A percentile compares a stretch with the other conserved stretches of the same genome.
Conservation (phyloP, 169 alveolate genomes). For the Eimeria sp. region DNA sequence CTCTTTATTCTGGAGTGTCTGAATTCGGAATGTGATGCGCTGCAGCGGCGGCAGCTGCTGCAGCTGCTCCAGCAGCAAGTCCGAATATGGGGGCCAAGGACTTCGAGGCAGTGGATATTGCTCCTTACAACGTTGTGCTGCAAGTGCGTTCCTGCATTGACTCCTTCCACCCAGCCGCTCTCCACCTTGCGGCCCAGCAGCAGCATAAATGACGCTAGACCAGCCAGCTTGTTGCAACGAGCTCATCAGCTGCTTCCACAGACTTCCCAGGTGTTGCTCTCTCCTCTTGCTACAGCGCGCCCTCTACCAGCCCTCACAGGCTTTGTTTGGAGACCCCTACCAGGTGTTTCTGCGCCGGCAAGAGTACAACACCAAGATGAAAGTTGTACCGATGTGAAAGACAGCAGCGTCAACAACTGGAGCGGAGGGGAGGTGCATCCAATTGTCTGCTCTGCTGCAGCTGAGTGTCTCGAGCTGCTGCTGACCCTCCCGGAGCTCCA, state of each 20-base stretch:
- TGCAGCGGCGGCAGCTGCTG: constrained; percentile 39
- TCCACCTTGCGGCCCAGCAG: constrained; percentile 45
- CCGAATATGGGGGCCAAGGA: constrained; percentile 49
- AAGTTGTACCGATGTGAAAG: background rate
- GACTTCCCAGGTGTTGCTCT: constrained; percentile 10
- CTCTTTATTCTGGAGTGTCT: constrained; percentile 51
- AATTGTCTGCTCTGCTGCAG: constrained; percentile 39
- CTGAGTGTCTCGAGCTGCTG: constrained; percentile 59
- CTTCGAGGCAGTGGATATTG: constrained; percentile 30
- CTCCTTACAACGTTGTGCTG: constrained; percentile 38
- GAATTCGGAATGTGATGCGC: constrained; percentile 44
- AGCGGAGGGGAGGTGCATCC: constrained; percentile 30
- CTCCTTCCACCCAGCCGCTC: background rate
- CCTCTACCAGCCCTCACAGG: constrained; percentile 69
- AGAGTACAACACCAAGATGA: background rate
- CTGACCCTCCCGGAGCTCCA: constrained; percentile 62
- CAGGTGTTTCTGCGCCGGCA: constrained; percentile 40
- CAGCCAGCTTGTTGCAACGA: background rate
- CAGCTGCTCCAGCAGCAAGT: constrained; percentile 65
- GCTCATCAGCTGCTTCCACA: constrained; percentile 72
- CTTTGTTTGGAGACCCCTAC: constrained; percentile 52
- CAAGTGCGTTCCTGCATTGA: constrained; percentile 1
- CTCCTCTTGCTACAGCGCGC: constrained; percentile 65
- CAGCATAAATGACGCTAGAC: background rate
- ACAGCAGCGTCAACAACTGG: background rate